Evolutionary conservation across 306 rosid species (phyloP).

Genomic region (Alnus glutinosa): DNA sequence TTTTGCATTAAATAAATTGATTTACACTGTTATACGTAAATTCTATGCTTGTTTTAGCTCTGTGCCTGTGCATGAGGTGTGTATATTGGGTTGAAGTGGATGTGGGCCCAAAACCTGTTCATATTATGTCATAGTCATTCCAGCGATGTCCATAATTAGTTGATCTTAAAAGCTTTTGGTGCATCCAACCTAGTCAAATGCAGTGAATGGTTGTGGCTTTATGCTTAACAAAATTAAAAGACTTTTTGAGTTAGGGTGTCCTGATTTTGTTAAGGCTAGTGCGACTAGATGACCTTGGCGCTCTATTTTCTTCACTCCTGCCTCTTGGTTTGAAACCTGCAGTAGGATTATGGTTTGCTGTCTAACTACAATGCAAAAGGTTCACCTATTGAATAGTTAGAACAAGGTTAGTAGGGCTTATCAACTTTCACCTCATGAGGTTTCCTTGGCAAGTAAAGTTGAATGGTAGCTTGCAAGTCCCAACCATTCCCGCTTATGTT

Average conservation of each 20-base stretch:
- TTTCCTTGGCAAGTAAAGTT: too few relatives aligned
- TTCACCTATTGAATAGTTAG: too few relatives aligned
- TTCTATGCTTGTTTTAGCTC: neutral
- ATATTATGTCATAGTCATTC: neutral
- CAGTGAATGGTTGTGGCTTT: neutral
- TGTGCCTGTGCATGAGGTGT: neutral
- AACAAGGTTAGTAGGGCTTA: too few relatives aligned
- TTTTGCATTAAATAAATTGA: conserved; percentile 12
- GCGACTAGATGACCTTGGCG: neutral
- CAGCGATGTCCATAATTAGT: neutral
- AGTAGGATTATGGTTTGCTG: too few relatives aligned
- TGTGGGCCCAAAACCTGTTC: neutral
- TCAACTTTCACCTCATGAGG: too few relatives aligned
- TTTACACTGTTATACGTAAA: conserved; percentile 13
- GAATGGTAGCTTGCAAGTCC: too few relatives aligned
- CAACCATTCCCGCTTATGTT: too few relatives aligned
- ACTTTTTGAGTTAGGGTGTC: neutral
- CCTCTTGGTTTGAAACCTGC: too few relatives aligned
- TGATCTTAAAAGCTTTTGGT: neutral
- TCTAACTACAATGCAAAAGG: too few relatives aligned
- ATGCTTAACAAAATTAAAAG: neutral
- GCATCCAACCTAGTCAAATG: neutral
- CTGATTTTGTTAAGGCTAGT: neutral
- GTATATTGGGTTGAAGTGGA: neutral
- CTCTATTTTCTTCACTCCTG: too few relatives aligned